Conservation (phyloP, 2,329 filamentous ascomycete species). For the Fusarium dlaminii region DNA sequence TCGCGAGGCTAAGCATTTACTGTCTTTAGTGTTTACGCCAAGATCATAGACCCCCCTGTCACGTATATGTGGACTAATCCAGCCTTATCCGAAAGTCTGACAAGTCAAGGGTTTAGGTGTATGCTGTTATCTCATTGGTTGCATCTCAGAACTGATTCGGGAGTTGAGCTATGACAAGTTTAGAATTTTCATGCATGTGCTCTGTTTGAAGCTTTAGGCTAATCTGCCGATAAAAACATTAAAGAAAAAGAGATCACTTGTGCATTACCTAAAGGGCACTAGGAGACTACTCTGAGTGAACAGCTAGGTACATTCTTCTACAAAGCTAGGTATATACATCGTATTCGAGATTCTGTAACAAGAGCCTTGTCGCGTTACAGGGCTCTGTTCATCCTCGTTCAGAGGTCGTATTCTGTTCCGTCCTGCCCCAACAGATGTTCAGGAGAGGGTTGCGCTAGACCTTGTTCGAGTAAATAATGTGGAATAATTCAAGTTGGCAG, state of each 20-base stretch:
- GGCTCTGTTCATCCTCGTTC: not conserved
- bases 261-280: accelerated
- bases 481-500: too few relatives aligned
- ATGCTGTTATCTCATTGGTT: not conserved
- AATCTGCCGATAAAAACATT: accelerated
- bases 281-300: accelerated
- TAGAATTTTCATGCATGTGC: not conserved
- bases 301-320: accelerated
- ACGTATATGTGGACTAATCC: not conserved
- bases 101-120: not conserved
- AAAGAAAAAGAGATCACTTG: accelerated
- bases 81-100: not conserved
- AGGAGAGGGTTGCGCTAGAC: too few relatives aligned
- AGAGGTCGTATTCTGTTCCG: too few relatives aligned
- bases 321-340: not conserved
- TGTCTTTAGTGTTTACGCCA: not conserved
- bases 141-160: not conserved
- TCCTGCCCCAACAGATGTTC: not conserved
- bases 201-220: not conserved
- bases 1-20: not conserved
- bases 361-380: accelerated
- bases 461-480: too few relatives aligned
- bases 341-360: not conserved
- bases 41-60: not conserved
- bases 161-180: accelerated